A percentile compares a stretch with the other conserved stretches of the same genome.
These are phyloP conservation scores for Ustilago esculenta DNA, from an alignment of 1,284 basidiomycete genomes.

Conservation along the genomic window DNA sequence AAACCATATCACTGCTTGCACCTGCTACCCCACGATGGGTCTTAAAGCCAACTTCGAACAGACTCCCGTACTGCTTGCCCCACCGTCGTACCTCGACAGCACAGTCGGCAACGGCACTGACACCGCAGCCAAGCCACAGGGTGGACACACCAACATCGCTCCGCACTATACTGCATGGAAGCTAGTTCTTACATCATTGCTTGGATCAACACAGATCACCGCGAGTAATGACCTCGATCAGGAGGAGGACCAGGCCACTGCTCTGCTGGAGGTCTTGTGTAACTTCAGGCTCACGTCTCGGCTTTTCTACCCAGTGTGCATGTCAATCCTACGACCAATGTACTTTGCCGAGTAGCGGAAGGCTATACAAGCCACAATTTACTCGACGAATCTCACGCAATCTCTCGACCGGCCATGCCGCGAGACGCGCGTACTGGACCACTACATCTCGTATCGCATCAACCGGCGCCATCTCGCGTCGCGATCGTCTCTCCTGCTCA, in stretches of 20 bases:
- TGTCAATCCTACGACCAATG: conserved; percentile 23
- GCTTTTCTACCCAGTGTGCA: conserved; percentile 30
- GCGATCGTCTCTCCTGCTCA: conserved; percentile 30
- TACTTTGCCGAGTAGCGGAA: conserved; percentile 31
- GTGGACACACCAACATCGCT: conserved; percentile 8
- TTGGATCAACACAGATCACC: neutral
- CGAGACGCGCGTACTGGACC: conserved; percentile 40
- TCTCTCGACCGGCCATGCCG: conserved; percentile 18
- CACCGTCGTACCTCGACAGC: conserved; percentile 40
- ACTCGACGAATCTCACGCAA: conserved; percentile 22
- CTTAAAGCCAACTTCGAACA: conserved; percentile 41
- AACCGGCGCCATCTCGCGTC: conserved; percentile 16
- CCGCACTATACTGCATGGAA: conserved; percentile 26
- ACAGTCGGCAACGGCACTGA: neutral
- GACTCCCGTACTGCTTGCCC: conserved; percentile 24
- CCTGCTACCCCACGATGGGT: conserved; percentile 19
- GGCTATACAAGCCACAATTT: conserved; percentile 23
- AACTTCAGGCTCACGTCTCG: conserved; percentile 33
- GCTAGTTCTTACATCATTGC: conserved; percentile 10
- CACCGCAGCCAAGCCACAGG: neutral
- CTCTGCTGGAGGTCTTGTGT: conserved; percentile 19
- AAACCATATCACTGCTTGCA: no score
- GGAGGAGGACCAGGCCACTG: conserved; percentile 26
- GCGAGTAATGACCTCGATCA: conserved; percentile 9
- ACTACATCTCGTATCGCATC: conserved; percentile 42